phyloP scores from a whole-genome alignment of 352 stramenopile species.

The Phytophthora kernoviae region DNA sequence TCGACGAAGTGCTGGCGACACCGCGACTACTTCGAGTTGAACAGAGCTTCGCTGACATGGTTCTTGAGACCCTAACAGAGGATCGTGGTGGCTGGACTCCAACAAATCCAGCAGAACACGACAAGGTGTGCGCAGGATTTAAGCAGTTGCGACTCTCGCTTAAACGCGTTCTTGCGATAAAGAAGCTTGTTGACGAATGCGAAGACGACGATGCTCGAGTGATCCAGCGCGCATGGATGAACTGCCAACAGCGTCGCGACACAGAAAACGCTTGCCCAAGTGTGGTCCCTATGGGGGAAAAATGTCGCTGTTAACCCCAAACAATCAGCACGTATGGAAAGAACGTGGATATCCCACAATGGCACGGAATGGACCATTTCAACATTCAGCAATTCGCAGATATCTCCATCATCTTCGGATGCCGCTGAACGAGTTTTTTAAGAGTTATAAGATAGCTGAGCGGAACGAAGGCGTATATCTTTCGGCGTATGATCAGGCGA shows the following conservation, averaged over 20 bases:
- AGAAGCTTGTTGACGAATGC: background rate
- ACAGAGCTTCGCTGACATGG: background rate
- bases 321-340: no score
- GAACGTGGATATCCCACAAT: no score
- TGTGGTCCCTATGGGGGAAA: background rate
- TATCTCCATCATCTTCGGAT: no score
- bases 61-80: background rate
- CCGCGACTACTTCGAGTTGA: background rate
- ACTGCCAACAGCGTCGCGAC: background rate
- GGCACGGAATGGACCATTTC: no score
- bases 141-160: conserved; percentile 3
- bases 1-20: background rate
- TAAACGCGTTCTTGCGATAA: conserved; percentile 5
- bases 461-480: no score
- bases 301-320: background rate
- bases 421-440: no score
- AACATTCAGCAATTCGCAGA: no score
- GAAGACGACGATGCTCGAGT: conserved; percentile 8
- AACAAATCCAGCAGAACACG: background rate
- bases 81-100: background rate
- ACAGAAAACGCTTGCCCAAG: no score
- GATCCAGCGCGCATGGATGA: conserved; percentile 21
- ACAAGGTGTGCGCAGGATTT: background rate
- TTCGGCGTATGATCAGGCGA: no score
- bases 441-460: no score